Conservation (phyloP, 2,329 filamentous ascomycete genomes). For the Aspergillus spinulosporus region DNA sequence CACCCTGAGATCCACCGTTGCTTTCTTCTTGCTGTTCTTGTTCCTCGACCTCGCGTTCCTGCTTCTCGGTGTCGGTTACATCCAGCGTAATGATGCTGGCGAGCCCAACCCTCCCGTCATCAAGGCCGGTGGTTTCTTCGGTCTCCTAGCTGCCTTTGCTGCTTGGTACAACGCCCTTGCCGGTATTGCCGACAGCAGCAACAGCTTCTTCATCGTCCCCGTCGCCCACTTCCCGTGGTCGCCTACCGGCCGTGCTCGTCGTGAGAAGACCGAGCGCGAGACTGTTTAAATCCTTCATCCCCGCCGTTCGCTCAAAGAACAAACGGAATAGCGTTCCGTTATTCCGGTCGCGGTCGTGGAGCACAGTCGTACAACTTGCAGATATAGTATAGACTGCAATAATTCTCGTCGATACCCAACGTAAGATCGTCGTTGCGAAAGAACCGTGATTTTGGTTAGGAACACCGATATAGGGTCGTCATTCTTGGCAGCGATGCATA, state of each 20-base stretch:
- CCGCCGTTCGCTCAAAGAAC: neutral
- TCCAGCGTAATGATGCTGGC: constrained; percentile 51
- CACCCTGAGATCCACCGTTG: constrained; percentile 74
- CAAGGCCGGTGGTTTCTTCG: constrained; percentile 75
- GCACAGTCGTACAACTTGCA: neutral
- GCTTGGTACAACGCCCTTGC: constrained; percentile 87
- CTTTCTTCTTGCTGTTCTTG: constrained; percentile 77
- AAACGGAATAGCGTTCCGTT: neutral
- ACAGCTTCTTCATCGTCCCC: constrained; percentile 89
- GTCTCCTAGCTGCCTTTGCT: constrained; percentile 75
- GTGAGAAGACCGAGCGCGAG: constrained; percentile 55
- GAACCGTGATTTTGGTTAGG: constrained; percentile 2
- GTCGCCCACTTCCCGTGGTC: constrained; percentile 96
- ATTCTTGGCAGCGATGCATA: constrained; percentile 12
- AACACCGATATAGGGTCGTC: neutral
- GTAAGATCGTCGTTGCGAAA: constrained; percentile 23
- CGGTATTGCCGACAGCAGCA: constrained; percentile 69
- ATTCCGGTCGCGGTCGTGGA: neutral
- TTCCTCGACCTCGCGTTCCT: constrained; percentile 75
- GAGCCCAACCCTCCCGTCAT: constrained; percentile 53
- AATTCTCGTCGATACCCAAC: constrained; percentile 39
- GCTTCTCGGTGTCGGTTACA: constrained; percentile 66
- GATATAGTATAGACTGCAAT: constrained; percentile 9
- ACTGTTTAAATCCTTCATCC: constrained; percentile 29
- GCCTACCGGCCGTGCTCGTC: constrained; percentile 66